Conservation (phyloP, 2,329 filamentous ascomycete genomes). For the Colletotrichum zoysiae region DNA sequence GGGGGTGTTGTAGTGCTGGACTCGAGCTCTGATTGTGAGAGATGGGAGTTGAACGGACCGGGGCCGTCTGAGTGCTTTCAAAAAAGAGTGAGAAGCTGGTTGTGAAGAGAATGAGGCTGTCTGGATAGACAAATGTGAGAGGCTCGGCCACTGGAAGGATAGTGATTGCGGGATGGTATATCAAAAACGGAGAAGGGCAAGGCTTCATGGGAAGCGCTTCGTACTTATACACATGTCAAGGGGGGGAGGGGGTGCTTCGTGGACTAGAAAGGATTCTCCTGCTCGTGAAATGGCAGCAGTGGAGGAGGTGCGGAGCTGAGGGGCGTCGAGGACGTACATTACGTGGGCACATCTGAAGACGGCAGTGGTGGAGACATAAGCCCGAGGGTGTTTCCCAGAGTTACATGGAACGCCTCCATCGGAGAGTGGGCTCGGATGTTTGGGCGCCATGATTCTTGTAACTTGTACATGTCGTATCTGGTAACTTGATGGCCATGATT, state of each 20-base stretch:
- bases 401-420: constrained; percentile 37
- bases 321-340: constrained; percentile 33
- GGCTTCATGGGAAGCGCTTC: constrained; percentile 7
- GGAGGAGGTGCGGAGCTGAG: constrained; percentile 35
- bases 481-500: constrained; percentile 32
- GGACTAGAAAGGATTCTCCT: constrained; percentile 1
- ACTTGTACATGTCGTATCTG: constrained; percentile 33
- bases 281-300: constrained; percentile 34
- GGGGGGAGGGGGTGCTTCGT: neutral
- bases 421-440: constrained; percentile 33
- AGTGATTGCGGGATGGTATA: constrained; percentile 35
- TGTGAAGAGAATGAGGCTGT: constrained; percentile 38
- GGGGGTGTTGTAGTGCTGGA: constrained; percentile 31
- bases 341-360: constrained; percentile 12
- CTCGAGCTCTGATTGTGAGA: constrained; percentile 28
- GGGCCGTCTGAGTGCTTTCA: constrained; percentile 36
- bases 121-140: constrained; percentile 38
- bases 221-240: constrained; percentile 37
- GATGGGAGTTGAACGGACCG: constrained; percentile 27
- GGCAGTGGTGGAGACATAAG: constrained; percentile 31
- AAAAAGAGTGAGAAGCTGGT: constrained; percentile 40
- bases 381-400: constrained; percentile 40
- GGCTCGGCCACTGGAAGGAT: constrained; percentile 41
- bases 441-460: constrained; percentile 26
- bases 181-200: constrained; percentile 16